phyloP scores from a whole-genome alignment of 352 stramenopile genomes.

The Pythium inflatum region DNA sequence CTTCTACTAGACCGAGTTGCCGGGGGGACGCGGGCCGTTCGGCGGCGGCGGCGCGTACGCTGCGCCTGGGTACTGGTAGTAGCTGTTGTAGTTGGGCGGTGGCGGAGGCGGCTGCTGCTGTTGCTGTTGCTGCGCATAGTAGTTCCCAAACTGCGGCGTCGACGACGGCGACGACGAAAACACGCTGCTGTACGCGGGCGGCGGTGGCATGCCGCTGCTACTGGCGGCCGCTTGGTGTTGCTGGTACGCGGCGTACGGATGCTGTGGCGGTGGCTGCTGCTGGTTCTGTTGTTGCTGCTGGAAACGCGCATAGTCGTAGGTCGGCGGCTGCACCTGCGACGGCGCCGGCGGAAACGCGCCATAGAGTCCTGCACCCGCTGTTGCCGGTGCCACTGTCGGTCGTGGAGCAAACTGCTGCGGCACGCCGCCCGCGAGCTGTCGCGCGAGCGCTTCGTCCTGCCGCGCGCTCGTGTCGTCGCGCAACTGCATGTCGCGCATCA shows the following conservation, averaged over 20 bases:
- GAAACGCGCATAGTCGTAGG: slow-evolving; percentile 44
- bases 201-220: slow-evolving; percentile 9
- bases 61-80: slow-evolving; percentile 53
- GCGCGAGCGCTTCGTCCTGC: slow-evolving; percentile 62
- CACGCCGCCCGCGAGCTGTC: slow-evolving; percentile 51
- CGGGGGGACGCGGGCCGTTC: neutral
- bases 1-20: neutral
- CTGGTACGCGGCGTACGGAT: slow-evolving; percentile 52
- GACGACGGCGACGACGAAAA: slow-evolving; percentile 39
- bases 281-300: slow-evolving; percentile 37
- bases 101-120: slow-evolving; percentile 19
- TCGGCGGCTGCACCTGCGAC: slow-evolving; percentile 20
- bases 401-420: slow-evolving; percentile 35
- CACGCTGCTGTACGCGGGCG: slow-evolving; percentile 33
- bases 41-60: slow-evolving; percentile 3
- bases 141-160: slow-evolving; percentile 45
- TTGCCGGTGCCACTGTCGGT: neutral
- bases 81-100: slow-evolving; percentile 30
- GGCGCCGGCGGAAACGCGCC: neutral
- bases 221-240: slow-evolving; percentile 28
- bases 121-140: slow-evolving; percentile 42
- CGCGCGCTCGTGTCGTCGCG: slow-evolving; percentile 17
- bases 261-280: slow-evolving; percentile 15
- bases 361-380: slow-evolving; percentile 2
- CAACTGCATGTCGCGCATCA: slow-evolving; percentile 73